Evolutionary conservation across 108 stramenopile species (phyloP).

Genomic region (Schizochytrium sp.): DNA sequence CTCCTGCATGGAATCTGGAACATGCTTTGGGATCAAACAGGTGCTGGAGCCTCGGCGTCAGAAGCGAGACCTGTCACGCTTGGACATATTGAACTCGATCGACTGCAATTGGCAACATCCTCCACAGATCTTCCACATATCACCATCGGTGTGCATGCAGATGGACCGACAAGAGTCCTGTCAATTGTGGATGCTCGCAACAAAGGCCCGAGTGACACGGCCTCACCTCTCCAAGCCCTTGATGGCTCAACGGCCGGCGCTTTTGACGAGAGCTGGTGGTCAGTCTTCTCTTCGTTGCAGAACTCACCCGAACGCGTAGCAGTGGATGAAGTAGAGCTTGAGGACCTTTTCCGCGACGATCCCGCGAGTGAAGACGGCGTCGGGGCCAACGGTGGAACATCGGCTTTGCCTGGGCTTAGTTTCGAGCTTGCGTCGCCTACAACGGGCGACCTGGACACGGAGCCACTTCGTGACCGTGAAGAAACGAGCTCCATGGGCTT

Average conservation of each 20-base stretch:
- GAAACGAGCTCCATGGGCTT: background rate
- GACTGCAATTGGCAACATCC: background rate
- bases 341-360: background rate
- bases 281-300: background rate
- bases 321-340: background rate
- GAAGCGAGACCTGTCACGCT: background rate
- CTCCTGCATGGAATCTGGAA: background rate
- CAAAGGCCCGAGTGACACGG: background rate
- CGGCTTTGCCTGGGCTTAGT: too few relatives aligned
- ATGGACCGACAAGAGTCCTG: background rate
- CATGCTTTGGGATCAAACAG: background rate
- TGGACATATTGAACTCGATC: background rate
- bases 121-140: background rate
- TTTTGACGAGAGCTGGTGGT: background rate
- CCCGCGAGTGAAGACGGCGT: too few relatives aligned
- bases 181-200: constrained; percentile 16
- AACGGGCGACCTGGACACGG: background rate
- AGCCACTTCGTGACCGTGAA: background rate
- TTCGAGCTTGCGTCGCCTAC: background rate
- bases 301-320: background rate
- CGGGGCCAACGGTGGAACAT: too few relatives aligned
- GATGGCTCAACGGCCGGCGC: background rate
- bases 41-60: background rate
- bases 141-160: background rate
- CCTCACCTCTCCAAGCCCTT: background rate